Evolutionary conservation across 2,329 filamentous ascomycete species (phyloP).

Genomic region (Paradendryphiella salina): DNA sequence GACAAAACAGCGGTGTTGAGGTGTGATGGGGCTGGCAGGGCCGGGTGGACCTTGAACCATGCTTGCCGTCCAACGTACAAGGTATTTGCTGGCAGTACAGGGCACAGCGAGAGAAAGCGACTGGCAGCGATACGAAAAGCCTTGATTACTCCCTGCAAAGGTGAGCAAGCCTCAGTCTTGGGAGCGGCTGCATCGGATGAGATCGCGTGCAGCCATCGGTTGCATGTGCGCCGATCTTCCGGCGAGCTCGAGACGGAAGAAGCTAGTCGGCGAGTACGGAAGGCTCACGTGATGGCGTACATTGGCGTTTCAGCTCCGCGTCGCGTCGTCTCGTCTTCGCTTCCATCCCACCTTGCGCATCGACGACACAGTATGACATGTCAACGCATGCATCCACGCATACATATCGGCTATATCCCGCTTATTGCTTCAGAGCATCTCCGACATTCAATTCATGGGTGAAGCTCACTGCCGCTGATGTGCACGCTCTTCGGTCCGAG

Average conservation of each 20-base stretch:
- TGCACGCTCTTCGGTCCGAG: constrained; percentile 56
- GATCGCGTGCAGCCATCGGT: constrained; percentile 15
- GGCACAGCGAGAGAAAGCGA: constrained; percentile 10
- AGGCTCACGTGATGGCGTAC: constrained; percentile 13
- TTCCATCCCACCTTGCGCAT: constrained; percentile 13
- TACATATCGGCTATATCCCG: constrained; percentile 55
- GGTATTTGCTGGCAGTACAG: constrained; percentile 20
- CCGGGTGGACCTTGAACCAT: constrained; percentile 20
- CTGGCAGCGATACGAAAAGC: constrained; percentile 16
- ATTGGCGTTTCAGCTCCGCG: constrained; percentile 3
- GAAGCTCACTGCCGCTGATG: constrained; percentile 60
- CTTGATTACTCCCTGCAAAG: constrained; percentile 33
- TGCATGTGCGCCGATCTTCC: constrained; percentile 31
- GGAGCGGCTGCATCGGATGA: constrained; percentile 35
- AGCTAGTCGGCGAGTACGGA: background rate
- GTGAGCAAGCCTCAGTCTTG: constrained; percentile 17
- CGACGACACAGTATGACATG: constrained; percentile 37
- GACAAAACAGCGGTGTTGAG: constrained; percentile 31
- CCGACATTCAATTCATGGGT: constrained; percentile 67
- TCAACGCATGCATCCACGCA: constrained; percentile 29
- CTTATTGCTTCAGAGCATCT: constrained; percentile 62
- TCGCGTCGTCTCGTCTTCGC: constrained; percentile 23
- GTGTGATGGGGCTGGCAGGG: constrained; percentile 20
- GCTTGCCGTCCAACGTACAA: constrained; percentile 16
- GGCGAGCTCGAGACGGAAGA: constrained; percentile 2